Conservation (phyloP, 768 basidiomycete species). For the Leucosporidium creatinivorum region DNA sequence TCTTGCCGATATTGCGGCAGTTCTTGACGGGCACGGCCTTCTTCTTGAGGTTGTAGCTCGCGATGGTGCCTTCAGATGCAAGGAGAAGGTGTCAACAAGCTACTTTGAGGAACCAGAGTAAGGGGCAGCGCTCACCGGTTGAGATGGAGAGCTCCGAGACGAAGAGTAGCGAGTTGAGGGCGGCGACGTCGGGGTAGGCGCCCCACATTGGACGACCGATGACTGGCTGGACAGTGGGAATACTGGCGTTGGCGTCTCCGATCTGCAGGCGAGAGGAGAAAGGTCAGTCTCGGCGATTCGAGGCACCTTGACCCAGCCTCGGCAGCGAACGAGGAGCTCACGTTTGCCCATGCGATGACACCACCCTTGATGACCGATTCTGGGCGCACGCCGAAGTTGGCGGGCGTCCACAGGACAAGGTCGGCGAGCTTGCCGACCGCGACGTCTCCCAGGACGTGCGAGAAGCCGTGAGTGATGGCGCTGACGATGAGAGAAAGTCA, state of each 20-base stretch:
- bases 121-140: slow-evolving; percentile 41
- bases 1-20: slow-evolving; percentile 70
- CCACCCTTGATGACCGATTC: slow-evolving; percentile 94
- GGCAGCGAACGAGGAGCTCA: slow-evolving; percentile 42
- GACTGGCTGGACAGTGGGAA: slow-evolving; percentile 89
- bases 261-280: slow-evolving; percentile 50
- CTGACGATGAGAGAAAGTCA: slow-evolving; percentile 45
- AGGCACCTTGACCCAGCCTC: too few relatives aligned
- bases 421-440: slow-evolving; percentile 79
- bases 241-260: slow-evolving; percentile 94
- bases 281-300: background rate
- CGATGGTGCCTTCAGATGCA: slow-evolving; percentile 50
- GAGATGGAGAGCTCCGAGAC: slow-evolving; percentile 67
- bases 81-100: slow-evolving; percentile 8
- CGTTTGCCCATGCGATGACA: slow-evolving; percentile 83
- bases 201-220: slow-evolving; percentile 93
- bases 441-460: slow-evolving; percentile 75
- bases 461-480: slow-evolving; percentile 89
- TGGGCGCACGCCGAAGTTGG: slow-evolving; percentile 84
- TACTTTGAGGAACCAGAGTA: background rate
- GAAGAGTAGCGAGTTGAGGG: slow-evolving; percentile 76
- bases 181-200: slow-evolving; percentile 63
- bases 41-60: slow-evolving; percentile 64
- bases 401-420: slow-evolving; percentile 90
- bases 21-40: slow-evolving; percentile 63